Evolutionary conservation across 306 rosid species (phyloP).

Genomic region (Cicer yamashitae): DNA sequence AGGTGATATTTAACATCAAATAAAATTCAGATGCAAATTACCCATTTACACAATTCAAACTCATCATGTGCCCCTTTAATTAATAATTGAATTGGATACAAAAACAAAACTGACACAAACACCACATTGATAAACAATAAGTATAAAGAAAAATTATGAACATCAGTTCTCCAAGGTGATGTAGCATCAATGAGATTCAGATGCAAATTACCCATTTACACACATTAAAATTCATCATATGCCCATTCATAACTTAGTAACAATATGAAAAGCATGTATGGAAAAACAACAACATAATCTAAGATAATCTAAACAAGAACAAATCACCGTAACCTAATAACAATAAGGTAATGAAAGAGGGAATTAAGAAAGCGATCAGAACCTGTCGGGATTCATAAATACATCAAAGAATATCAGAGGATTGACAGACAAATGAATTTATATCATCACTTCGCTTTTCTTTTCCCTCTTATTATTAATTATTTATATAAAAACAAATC

Average conservation of each 20-base stretch:
- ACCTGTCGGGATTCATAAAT: constrained; percentile 92
- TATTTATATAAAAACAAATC: neutral
- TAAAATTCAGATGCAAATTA: too few relatives aligned
- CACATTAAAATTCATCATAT: constrained; percentile 45
- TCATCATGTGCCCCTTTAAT: too few relatives aligned
- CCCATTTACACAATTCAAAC: too few relatives aligned
- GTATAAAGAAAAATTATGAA: neutral
- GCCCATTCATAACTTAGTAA: constrained; percentile 15
- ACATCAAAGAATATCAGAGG: constrained; percentile 78
- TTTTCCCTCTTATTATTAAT: neutral
- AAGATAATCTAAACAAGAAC: too few relatives aligned
- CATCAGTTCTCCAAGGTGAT: constrained; percentile 63
- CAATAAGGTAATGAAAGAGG: neutral
- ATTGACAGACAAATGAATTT: constrained; percentile 81
- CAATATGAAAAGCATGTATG: too few relatives aligned
- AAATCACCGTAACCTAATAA: neutral
- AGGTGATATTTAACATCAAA: too few relatives aligned
- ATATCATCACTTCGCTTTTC: constrained; percentile 72
- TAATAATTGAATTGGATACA: too few relatives aligned
- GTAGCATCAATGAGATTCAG: constrained; percentile 56
- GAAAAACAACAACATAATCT: too few relatives aligned
- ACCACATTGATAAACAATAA: neutral
- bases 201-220: constrained; percentile 61
- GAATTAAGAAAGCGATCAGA: constrained; percentile 66
- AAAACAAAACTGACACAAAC: neutral